phyloP scores from a whole-genome alignment of 1,284 basidiomycete genomes.

The Agaricales sp. region DNA sequence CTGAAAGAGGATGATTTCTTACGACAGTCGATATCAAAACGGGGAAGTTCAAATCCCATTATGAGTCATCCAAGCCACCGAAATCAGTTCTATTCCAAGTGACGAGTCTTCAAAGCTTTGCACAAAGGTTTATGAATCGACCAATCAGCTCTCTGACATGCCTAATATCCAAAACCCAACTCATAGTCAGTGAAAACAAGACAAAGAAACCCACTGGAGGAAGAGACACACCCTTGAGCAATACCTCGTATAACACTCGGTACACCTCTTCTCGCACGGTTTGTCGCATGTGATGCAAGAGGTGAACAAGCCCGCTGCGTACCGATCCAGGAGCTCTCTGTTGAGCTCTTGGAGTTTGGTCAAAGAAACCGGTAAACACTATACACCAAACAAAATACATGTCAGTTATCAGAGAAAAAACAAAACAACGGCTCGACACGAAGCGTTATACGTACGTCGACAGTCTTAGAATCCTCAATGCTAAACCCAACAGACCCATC shows the following conservation, averaged over 20 bases:
- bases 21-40: too few species aligned
- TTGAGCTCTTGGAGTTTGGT: slow-evolving; percentile 11
- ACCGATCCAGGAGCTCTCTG: slow-evolving; percentile 9
- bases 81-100: neutral
- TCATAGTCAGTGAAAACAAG: neutral
- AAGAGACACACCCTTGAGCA: neutral
- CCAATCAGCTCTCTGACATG: neutral
- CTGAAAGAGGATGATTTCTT: too few species aligned
- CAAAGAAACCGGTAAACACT: slow-evolving; percentile 13
- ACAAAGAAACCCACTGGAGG: neutral
- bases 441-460: neutral
- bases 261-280: neutral
- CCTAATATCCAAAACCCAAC: neutral
- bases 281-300: neutral
- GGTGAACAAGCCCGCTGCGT: neutral
- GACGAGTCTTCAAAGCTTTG: neutral
- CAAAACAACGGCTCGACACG: neutral
- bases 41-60: too few species aligned
- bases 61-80: too few species aligned
- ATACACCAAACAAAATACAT: neutral
- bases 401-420: neutral
- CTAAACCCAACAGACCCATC: slow-evolving; percentile 13
- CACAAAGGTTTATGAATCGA: neutral
- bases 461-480: slow-evolving; percentile 10
- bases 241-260: neutral